Conservation (phyloP, 306 rosid genomes). For the Alnus rubra region DNA sequence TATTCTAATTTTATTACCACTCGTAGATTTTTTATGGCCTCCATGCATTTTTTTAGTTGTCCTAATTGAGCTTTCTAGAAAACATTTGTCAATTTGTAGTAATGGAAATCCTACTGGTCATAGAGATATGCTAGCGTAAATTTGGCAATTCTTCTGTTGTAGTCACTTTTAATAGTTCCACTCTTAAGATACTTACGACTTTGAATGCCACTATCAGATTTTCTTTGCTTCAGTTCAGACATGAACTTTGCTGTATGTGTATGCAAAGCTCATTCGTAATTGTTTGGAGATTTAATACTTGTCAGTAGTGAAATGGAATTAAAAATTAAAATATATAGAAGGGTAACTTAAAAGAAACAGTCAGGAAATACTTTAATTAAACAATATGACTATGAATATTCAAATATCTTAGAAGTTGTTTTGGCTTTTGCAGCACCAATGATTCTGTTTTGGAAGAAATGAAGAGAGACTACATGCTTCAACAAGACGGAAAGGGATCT, state of each 20-base stretch:
- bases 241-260: neutral
- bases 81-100: neutral
- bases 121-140: neutral
- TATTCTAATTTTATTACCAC: neutral
- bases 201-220: neutral
- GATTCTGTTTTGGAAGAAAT: constrained; percentile 77
- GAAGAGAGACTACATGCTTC: constrained; percentile 72
- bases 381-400: constrained; percentile 13
- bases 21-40: neutral
- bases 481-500: constrained; percentile 42
- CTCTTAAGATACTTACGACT: neutral
- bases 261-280: neutral
- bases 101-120: neutral
- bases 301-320: neutral
- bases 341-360: neutral
- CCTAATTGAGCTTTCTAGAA: neutral
- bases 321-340: neutral
- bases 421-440: constrained; percentile 56
- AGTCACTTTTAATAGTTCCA: neutral
- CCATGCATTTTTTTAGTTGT: neutral
- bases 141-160: neutral
- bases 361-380: neutral
- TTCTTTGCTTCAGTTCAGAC: neutral
- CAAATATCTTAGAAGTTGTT: constrained; percentile 5
- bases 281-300: neutral